phyloP scores from a whole-genome alignment of 2,329 filamentous ascomycete species.

The Shiraia sp. region DNA sequence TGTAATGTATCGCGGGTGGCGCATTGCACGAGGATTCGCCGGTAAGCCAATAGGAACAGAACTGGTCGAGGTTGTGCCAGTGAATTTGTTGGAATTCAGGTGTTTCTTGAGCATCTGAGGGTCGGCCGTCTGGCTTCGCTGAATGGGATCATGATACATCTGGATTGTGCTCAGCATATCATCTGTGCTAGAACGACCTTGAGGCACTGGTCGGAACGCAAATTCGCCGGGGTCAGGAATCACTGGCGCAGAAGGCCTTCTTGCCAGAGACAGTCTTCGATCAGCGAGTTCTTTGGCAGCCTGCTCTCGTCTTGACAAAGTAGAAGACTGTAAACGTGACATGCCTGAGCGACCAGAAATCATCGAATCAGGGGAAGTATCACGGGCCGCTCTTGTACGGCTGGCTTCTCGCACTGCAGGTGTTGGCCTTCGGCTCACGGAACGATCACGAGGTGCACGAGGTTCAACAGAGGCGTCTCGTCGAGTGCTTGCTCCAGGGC shows the following conservation, averaged over 20 bases:
- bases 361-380: constrained; percentile 41
- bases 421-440: constrained; percentile 39
- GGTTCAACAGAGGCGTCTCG: constrained; percentile 54
- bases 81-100: constrained; percentile 36
- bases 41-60: constrained; percentile 74
- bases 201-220: constrained; percentile 35
- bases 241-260: constrained; percentile 75
- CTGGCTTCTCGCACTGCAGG: constrained; percentile 35
- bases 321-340: constrained; percentile 25
- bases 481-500: constrained; percentile 48
- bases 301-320: constrained; percentile 49
- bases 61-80: constrained; percentile 51
- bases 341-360: constrained; percentile 36
- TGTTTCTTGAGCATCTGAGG: constrained; percentile 53
- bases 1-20: constrained; percentile 71
- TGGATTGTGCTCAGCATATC: constrained; percentile 47
- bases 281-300: constrained; percentile 84
- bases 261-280: constrained; percentile 75
- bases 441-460: constrained; percentile 39
- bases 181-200: constrained; percentile 43
- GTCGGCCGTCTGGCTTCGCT: constrained; percentile 69
- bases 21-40: constrained; percentile 89
- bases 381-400: constrained; percentile 39
- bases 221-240: constrained; percentile 74
- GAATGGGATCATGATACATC: constrained; percentile 44